These are phyloP conservation scores for Rhexocercosporidium sp. DNA, from an alignment of 2,329 filamentous ascomycete genomes.

Conservation along the genomic window DNA sequence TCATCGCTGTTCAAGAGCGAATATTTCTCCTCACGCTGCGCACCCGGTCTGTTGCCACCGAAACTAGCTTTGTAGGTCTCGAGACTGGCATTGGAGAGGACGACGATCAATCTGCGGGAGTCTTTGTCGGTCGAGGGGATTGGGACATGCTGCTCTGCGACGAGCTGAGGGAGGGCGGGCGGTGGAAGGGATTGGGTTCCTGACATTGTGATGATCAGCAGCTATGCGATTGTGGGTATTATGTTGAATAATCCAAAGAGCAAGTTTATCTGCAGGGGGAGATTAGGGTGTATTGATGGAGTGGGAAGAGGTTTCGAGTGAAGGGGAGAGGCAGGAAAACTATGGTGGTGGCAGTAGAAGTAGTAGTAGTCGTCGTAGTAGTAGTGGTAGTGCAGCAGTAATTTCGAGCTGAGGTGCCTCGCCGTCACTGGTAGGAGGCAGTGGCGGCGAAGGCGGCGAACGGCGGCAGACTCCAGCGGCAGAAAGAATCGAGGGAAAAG, in stretches of 20 bases:
- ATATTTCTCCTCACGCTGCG: constrained; percentile 85
- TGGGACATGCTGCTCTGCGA: constrained; percentile 88
- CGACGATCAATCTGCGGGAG: constrained; percentile 88
- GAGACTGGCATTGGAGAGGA: constrained; percentile 94
- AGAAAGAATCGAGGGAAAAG: background rate
- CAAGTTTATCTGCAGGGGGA: background rate
- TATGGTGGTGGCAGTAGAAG: no score
- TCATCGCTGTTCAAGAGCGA: constrained; percentile 98
- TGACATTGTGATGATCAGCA: constrained; percentile 48
- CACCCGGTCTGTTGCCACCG: constrained; percentile 66
- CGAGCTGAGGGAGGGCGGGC: constrained; percentile 86
- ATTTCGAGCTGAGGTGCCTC: background rate
- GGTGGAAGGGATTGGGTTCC: constrained; percentile 95
- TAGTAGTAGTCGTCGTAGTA: no score
- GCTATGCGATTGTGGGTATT: constrained; percentile 20
- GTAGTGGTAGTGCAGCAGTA: background rate
- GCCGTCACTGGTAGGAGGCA: no score
- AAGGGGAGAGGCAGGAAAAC: background rate
- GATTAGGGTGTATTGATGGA: constrained; percentile 10
- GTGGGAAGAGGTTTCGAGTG: background rate
- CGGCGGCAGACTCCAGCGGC: background rate
- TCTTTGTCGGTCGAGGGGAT: constrained; percentile 89
- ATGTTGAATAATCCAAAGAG: constrained; percentile 31
- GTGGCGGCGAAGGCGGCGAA: constrained; percentile 2
- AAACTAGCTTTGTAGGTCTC: constrained; percentile 96